phyloP scores from a whole-genome alignment of 768 basidiomycete genomes.

The Pleurotus cornucopiae region DNA sequence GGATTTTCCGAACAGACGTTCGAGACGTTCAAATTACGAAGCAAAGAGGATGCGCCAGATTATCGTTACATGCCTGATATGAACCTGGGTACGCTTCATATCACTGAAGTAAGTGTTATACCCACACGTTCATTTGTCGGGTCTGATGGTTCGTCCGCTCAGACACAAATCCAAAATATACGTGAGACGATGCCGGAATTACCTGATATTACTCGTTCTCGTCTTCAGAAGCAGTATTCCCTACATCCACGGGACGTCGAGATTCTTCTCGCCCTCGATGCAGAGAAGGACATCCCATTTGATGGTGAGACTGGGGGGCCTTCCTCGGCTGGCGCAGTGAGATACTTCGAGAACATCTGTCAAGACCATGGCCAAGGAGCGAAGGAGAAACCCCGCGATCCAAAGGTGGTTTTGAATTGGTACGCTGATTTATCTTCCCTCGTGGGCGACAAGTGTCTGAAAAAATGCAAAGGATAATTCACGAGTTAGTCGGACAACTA shows the following conservation, averaged over 20 bases:
- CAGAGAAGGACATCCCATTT: constrained; percentile 54
- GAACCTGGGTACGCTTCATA: constrained; percentile 73
- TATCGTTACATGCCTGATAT: constrained; percentile 99
- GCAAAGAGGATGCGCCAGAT: constrained; percentile 93
- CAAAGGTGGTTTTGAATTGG: constrained; percentile 84
- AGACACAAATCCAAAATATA: constrained; percentile 63
- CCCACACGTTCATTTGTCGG: too few relatives aligned
- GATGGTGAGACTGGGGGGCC: constrained; percentile 44
- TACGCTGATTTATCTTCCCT: constrained; percentile 26
- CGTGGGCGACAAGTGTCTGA: constrained; percentile 10
- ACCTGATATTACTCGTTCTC: constrained; percentile 55
- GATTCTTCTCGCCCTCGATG: constrained; percentile 71
- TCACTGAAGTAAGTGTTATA: constrained; percentile 39
- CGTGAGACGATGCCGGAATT: constrained; percentile 65
- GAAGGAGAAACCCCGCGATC: constrained; percentile 38
- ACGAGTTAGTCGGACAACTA: constrained; percentile 82
- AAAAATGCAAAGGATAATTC: constrained; percentile 67
- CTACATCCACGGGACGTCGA: constrained; percentile 66
- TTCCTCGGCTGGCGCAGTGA: constrained; percentile 45
- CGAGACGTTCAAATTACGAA: constrained; percentile 77
- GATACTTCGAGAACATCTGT: constrained; percentile 78
- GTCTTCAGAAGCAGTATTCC: constrained; percentile 45
- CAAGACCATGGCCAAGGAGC: constrained; percentile 17
- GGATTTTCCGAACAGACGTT: constrained; percentile 82
- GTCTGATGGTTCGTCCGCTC: background rate